These are phyloP conservation scores for Crithidia expoeki DNA, from an alignment of 208 protist species.

Conservation along the genomic window DNA sequence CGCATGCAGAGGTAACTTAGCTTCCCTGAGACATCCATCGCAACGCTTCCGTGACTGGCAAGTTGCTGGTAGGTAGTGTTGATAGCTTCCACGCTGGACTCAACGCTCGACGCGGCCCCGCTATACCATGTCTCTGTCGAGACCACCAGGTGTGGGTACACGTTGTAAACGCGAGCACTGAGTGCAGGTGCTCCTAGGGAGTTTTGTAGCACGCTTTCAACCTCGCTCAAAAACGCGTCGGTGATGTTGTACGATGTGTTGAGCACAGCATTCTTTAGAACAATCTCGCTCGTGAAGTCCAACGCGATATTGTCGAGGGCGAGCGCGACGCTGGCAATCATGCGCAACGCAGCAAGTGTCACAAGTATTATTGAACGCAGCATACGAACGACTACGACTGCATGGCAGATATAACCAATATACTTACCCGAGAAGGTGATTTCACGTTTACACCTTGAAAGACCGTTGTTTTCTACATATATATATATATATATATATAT, in stretches of 20 bases:
- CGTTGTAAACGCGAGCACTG: conserved; percentile 18
- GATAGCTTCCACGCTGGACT: conserved; percentile 14
- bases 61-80: conserved; percentile 40
- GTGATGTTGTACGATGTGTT: conserved; percentile 34
- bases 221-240: conserved; percentile 20
- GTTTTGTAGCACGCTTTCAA: conserved; percentile 34
- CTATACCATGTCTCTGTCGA: conserved; percentile 41
- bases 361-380: neutral
- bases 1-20: conserved; percentile 47
- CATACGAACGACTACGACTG: neutral
- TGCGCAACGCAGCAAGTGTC: conserved; percentile 1
- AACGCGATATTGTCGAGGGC: conserved; percentile 28
- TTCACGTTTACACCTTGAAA: too few relatives aligned
- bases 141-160: conserved; percentile 42
- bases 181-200: conserved; percentile 25
- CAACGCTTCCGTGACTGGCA: neutral
- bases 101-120: conserved; percentile 23
- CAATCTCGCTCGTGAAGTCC: conserved; percentile 43
- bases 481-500: too few relatives aligned
- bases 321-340: neutral
- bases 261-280: conserved; percentile 37
- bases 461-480: too few relatives aligned
- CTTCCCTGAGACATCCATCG: conserved; percentile 14
- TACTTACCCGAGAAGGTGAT: too few relatives aligned
- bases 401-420: neutral